Evolutionary conservation across 2,329 filamentous ascomycete species (phyloP).

Genomic region (Beauveria australis): DNA sequence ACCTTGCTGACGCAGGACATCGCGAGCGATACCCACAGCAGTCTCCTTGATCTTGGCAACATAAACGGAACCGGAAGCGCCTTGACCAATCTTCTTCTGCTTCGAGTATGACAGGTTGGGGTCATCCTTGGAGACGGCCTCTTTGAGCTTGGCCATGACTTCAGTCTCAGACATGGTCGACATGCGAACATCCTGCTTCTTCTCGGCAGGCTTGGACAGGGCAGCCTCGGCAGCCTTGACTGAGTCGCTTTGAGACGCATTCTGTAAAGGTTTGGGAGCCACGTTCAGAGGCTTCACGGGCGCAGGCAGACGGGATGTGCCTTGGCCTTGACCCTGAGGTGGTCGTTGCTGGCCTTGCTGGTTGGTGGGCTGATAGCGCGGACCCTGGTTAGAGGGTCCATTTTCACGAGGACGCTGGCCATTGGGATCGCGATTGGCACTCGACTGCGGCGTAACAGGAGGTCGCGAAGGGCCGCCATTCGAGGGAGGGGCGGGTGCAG

Average conservation of each 20-base stretch:
- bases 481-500: conserved; percentile 64
- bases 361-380: conserved; percentile 50
- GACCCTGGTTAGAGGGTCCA: conserved; percentile 36
- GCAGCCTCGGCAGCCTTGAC: conserved; percentile 87
- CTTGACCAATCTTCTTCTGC: conserved; percentile 99
- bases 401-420: conserved; percentile 39
- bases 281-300: conserved; percentile 75
- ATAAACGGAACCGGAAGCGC: conserved; percentile 95
- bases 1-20: conserved; percentile 72
- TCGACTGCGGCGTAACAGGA: conserved; percentile 40
- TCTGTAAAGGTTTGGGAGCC: conserved; percentile 51
- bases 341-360: conserved; percentile 42
- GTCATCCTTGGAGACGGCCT: conserved; percentile 92
- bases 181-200: conserved; percentile 92
- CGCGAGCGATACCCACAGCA: conserved; percentile 75
- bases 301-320: conserved; percentile 41
- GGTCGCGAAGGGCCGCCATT: conserved; percentile 36
- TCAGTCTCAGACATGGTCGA: conserved; percentile 96
- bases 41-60: conserved; percentile 91
- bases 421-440: conserved; percentile 35
- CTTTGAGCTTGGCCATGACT: conserved; percentile 91
- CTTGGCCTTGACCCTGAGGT: conserved; percentile 33
- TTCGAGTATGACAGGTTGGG: conserved; percentile 95
- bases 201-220: conserved; percentile 76
- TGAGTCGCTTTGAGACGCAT: conserved; percentile 49